Percentiles rank a stretch among this genome's conserved stretches.
Evolutionary conservation across 768 basidiomycete species (phyloP).

Genomic region (Scleroderma bovista): DNA sequence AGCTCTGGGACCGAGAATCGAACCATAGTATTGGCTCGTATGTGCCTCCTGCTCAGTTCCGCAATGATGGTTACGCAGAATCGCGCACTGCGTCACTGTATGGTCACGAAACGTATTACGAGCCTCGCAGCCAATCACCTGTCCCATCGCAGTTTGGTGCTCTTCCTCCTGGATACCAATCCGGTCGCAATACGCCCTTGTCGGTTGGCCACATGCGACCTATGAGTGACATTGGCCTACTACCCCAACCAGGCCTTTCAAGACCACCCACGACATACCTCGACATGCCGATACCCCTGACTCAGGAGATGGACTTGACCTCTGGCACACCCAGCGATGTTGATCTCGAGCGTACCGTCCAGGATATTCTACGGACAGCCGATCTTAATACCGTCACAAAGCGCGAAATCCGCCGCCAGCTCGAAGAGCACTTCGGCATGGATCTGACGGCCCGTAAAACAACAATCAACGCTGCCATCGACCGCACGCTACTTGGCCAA

Average conservation of each 20-base stretch:
- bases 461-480: conserved; percentile 74
- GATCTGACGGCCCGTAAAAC: conserved; percentile 68
- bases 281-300: conserved; percentile 57
- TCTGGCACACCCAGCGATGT: conserved; percentile 51
- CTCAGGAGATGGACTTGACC: conserved; percentile 42
- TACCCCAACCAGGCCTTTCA: conserved; percentile 62
- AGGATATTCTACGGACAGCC: conserved; percentile 65
- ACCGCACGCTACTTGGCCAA: conserved; percentile 58
- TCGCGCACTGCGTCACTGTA: conserved; percentile 77
- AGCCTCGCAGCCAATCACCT: conserved; percentile 68
- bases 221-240: conserved; percentile 27
- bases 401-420: conserved; percentile 75
- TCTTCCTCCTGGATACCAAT: conserved; percentile 63
- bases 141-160: conserved; percentile 62
- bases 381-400: conserved; percentile 92
- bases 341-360: conserved; percentile 72
- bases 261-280: conserved; percentile 74
- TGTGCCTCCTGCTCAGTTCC: conserved; percentile 71
- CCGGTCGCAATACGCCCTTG: conserved; percentile 70
- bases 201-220: conserved; percentile 33
- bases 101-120: conserved; percentile 84
- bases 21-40: conserved; percentile 94
- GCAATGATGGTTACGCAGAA: conserved; percentile 71
- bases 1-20: conserved; percentile 96
- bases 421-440: conserved; percentile 80